Conservation (phyloP, 73 alveolate species). For the Paramecium pentaurelia region DNA sequence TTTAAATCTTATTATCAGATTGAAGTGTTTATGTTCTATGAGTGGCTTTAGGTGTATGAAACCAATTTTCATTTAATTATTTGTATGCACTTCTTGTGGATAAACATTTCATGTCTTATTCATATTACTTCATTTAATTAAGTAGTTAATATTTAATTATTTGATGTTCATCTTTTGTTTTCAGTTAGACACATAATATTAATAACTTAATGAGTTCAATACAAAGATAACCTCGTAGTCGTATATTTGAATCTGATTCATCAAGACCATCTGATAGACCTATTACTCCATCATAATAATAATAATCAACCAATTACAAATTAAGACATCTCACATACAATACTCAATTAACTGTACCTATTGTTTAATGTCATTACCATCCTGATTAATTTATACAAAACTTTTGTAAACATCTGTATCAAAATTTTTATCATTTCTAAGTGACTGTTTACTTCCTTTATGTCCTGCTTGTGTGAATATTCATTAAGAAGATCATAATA, state of each 20-base stretch:
- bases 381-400: conserved; percentile 5
- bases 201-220: neutral
- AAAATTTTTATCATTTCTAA: neutral
- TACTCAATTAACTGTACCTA: neutral
- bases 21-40: neutral
- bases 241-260: neutral
- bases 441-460: neutral
- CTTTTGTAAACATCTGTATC: conserved; percentile 27
- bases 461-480: conserved; percentile 12
- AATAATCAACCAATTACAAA: neutral
- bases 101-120: neutral
- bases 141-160: neutral
- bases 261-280: neutral
- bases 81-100: neutral
- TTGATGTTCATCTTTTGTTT: neutral
- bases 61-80: neutral
- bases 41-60: neutral
- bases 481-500: conserved; percentile 14
- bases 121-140: neutral
- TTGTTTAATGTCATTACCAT: neutral
- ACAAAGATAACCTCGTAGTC: neutral
- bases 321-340: neutral
- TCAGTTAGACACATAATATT: neutral
- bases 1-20: neutral
- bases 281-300: neutral